Base-by-base conservation (phyloP, 2,329 filamentous ascomycete species). In the Pseudocercospora pini-densiflorae region DNA sequence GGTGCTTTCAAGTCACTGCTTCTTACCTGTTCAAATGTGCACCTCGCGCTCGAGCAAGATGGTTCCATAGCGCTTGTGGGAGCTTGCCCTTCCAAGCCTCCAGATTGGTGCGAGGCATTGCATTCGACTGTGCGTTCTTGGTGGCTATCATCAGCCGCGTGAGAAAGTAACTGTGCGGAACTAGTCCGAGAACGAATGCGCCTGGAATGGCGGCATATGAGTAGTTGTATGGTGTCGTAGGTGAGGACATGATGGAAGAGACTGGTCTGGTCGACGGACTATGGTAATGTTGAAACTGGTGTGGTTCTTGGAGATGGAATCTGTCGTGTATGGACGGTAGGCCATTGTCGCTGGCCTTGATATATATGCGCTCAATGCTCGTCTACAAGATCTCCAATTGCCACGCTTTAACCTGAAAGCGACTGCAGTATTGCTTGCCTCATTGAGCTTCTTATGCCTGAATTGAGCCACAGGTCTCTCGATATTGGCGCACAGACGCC, bases 11-110 rank as follows among this genome's bases (percentile, higher is more conserved):
- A 33, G 31, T 33, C 10, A 33, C 31, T 33, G 31, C 31, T 12
- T 33, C 31, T 33, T 33, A 33, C 31, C 31, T 92, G 87, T 27
- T 27, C 24, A 27, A 27, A 27, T 83, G 81, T 8, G 82, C 82
- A 3, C 72, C 72, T 36, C 72, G 61, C 14, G 69, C 70, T 54
- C 72, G 59, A 1, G 63, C 60, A 21, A 74, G 68, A 7, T 73
- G 71, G 43, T 68, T 71, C 69, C 71, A 74, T n/a, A 72, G 55
- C 1, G 61, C 63, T 27, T 68, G 53, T 3, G 72, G 69, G 2
- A 75, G 65, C 43, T 69, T 71, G 55, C 57, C 57, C 57, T 72
- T 74, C 71, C 71, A 75, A 12, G 59, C 64, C 0, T 74, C 72
- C 64, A 75, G 71, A 54, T 73, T 75, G 7, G 68, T 73, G 24